Base-by-base conservation (phyloP, 805 yeast species). In the Candida chauliodis region DNA sequence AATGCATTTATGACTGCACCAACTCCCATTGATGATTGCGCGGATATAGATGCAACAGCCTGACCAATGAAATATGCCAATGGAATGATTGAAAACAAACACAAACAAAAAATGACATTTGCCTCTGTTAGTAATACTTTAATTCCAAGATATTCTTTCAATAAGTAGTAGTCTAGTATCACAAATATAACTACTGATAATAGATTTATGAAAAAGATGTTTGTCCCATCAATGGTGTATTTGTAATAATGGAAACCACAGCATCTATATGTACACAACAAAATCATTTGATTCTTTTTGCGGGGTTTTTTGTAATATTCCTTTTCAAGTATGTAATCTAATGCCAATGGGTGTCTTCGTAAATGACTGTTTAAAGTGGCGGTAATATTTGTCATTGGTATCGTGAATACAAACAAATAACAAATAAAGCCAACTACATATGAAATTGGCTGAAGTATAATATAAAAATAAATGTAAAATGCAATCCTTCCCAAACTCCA, bases 1-100 rank as follows among this genome's bases (percentile, higher is more conserved):
- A 93, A 91, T 0, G 99, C 99, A 59, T 93, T 93, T 51, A 93
- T 89, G 0, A 90, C 96, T 1, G 99, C 99, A 67, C 98, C 98
- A 43, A 93, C 80, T 20, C 98, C 97, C 99, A 93, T 93, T 0
- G 97, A 90, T 0, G 97, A 87, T 64, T 93, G 99, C 0, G 99
- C 98, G 5, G 96, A 85, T 42, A 93, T 93, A 2, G 98, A 90
- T 0, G 99, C 99, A n/a, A 93, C 99, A 5, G 98, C 98, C 61
- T 91, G 98, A 3, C 99, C 99, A 50, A 93, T 90, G 62, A 89
- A 93, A 56, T 93, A 91, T 0, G 99, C 98, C 48, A 93, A 69
- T 5, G 99, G 99, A 25, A 93, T 76, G 42, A 93, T 87, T 1
- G 96, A 85, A 34, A 84, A 70, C 41, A 93, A 63, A 57, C 96